Evolutionary conservation across 371 early-diverging fungal genomes (phyloP), one percentile per base, ranked within the genome.

Genomic region (Mucor sp.): DNA sequence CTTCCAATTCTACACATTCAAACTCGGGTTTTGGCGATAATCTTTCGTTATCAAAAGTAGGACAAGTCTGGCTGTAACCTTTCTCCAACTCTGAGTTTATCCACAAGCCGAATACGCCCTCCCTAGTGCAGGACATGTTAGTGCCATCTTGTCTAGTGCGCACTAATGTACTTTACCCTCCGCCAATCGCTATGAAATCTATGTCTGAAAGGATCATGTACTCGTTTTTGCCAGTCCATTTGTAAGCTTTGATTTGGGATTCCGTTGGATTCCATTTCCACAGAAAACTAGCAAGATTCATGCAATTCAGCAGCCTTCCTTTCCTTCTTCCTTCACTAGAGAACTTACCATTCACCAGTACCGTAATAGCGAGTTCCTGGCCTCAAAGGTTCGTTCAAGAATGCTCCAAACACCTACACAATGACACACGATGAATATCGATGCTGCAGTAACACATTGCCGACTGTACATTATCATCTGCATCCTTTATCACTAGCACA

Each of bases 61-160:
- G 90, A 65, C 95, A 95, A 27, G 78, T 77, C 12, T 88, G 89
- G 5, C 91, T 90, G 66, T 93, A 90, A 0, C 98, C 98, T 35
- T 86, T 85, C 62, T 93, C 88, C n/a, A 98, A 81, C 66, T 95
- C 92, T 27, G 89, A 85, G 66, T 97, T 92, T 25, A 98, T 78
- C 94, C 95, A 98, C 27, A 98, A 79, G 0, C 97, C 97, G 83
- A 95, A 95, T 63, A 87, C 87, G 30, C 94, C 94, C 66, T 93
- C 89, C 12, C 92, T 91, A 72, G 63, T 21, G 17, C 15, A 43
- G 28, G 28, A 12, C 28, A 19, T 32, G n/a, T 32, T 57, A 28
- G 57, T 28, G 17, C 8, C 33, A n/a, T 28, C 23, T 14, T 25
- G 17, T 2, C 33, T 67, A 41, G 4, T 17, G 15, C 33, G 58